phyloP scores from a whole-genome alignment of 1,284 basidiomycete species.

The Amylostereum areolatum region DNA sequence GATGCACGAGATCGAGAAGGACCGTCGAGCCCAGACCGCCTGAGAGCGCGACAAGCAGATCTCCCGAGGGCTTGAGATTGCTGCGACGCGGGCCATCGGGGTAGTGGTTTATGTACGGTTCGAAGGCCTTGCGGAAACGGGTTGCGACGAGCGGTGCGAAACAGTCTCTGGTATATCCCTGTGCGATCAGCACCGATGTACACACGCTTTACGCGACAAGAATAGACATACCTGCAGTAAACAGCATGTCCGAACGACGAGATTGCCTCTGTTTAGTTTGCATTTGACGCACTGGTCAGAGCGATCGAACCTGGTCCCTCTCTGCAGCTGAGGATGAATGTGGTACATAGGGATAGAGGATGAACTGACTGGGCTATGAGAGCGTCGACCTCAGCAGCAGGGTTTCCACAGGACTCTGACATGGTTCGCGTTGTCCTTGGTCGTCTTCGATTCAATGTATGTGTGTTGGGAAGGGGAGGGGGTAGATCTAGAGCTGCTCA shows the following conservation, averaged over 20 bases:
- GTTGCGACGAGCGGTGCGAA: slow-evolving; percentile 54
- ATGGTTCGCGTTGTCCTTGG: background rate
- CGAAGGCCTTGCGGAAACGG: slow-evolving; percentile 62
- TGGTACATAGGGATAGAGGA: background rate
- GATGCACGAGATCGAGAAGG: slow-evolving; percentile 61
- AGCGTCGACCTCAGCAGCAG: slow-evolving; percentile 46
- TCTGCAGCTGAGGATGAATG: slow-evolving; percentile 29
- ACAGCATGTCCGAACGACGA: slow-evolving; percentile 75
- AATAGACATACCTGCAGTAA: slow-evolving; percentile 67
- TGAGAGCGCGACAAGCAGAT: slow-evolving; percentile 62
- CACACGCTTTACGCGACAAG: slow-evolving; percentile 1
- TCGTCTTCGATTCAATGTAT: too few species aligned
- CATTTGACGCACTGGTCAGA: slow-evolving; percentile 65
- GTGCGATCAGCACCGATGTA: background rate
- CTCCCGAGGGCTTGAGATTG: slow-evolving; percentile 57
- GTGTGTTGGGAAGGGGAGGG: too few species aligned
- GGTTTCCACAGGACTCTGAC: slow-evolving; percentile 46
- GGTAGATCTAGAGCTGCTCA: too few species aligned
- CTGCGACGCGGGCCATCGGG: slow-evolving; percentile 43
- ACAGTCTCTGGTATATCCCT: slow-evolving; percentile 45
- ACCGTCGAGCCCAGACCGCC: slow-evolving; percentile 71
- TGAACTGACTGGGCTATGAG: slow-evolving; percentile 56
- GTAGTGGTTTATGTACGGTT: slow-evolving; percentile 54
- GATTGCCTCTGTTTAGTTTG: slow-evolving; percentile 54
- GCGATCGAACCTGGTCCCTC: slow-evolving; percentile 58